Percentiles rank a stretch among this genome's conserved stretches.
These are phyloP conservation scores for Haplosporangium sp. DNA, from an alignment of 371 early-diverging fungal genomes.

Conservation along the genomic window DNA sequence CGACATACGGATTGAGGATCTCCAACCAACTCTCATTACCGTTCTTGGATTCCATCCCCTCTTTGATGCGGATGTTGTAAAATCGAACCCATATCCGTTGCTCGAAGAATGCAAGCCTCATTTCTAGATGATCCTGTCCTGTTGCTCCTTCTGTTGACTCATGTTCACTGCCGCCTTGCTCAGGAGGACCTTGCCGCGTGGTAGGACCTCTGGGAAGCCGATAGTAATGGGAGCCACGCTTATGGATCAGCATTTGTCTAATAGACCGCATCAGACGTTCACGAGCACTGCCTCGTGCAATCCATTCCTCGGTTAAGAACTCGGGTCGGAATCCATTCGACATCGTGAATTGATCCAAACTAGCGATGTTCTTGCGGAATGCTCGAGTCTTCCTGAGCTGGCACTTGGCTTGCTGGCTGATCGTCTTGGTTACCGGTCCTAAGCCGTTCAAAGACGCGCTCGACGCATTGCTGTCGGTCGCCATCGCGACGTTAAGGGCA, in stretches of 20 bases:
- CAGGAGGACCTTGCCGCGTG: background rate
- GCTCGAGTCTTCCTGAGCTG: constrained; percentile 32
- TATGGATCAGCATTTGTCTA: constrained; percentile 21
- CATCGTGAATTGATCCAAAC: constrained; percentile 50
- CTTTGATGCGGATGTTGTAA: constrained; percentile 42
- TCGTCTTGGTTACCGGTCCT: background rate
- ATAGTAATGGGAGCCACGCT: constrained; percentile 18
- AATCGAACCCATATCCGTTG: constrained; percentile 41
- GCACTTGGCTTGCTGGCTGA: constrained; percentile 19
- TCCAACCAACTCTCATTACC: constrained; percentile 47
- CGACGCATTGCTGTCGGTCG: constrained; percentile 1
- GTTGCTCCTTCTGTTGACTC: background rate
- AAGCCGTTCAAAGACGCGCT: background rate
- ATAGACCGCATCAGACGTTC: constrained; percentile 33
- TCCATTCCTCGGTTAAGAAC: constrained; percentile 27
- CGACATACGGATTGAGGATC: constrained; percentile 29
- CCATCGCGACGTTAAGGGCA: constrained; percentile 29
- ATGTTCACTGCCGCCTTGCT: constrained; percentile 2
- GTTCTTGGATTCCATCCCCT: constrained; percentile 33
- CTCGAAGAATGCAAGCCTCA: constrained; percentile 29
- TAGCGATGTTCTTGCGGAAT: constrained; percentile 24
- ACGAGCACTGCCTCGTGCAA: constrained; percentile 21
- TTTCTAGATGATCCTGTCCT: constrained; percentile 47
- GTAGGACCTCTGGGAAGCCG: constrained; percentile 34
- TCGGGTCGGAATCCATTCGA: constrained; percentile 38